phyloP scores from a whole-genome alignment of 2,329 filamentous ascomycete species.

The Didymosphaeria variabile region DNA sequence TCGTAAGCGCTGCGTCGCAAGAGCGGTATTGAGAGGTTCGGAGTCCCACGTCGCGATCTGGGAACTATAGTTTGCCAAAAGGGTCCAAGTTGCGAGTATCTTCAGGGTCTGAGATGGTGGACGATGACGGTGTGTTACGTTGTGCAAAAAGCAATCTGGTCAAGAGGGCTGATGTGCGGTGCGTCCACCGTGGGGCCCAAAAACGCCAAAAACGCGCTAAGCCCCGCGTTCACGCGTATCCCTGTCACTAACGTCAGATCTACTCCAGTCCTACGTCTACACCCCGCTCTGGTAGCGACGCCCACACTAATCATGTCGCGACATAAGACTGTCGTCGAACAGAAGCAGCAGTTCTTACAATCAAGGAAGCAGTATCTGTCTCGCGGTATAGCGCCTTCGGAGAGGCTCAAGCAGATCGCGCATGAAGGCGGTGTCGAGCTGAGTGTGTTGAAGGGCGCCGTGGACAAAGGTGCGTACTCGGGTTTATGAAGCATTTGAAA shows the following conservation, averaged over 20 bases:
- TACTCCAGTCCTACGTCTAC: neutral
- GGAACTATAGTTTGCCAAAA: too few relatives aligned
- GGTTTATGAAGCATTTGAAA: too few relatives aligned
- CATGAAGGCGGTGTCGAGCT: conserved; percentile 56
- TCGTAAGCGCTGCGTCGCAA: too few relatives aligned
- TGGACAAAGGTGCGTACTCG: conserved; percentile 58
- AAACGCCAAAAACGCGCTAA: neutral
- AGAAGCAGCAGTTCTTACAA: conserved; percentile 72
- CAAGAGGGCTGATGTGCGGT: neutral
- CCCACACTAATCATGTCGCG: conserved; percentile 25
- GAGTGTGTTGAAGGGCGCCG: conserved; percentile 59
- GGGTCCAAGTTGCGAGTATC: too few relatives aligned
- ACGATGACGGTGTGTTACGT: too few relatives aligned
- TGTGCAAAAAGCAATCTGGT: too few relatives aligned
- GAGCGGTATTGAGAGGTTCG: too few relatives aligned
- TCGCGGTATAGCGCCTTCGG: conserved; percentile 65
- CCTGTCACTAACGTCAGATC: neutral
- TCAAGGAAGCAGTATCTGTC: conserved; percentile 71
- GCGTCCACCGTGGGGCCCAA: too few relatives aligned
- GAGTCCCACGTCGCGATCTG: too few relatives aligned
- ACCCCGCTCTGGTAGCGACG: neutral
- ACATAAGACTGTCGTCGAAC: conserved; percentile 59
- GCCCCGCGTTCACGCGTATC: neutral
- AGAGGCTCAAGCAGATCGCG: conserved; percentile 62
- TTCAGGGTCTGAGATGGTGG: too few relatives aligned